A percentile compares a stretch with the other conserved stretches of the same genome.
phyloP scores from a whole-genome alignment of 1,139 yeast genomes.

The Sugiyamaella sp. region DNA sequence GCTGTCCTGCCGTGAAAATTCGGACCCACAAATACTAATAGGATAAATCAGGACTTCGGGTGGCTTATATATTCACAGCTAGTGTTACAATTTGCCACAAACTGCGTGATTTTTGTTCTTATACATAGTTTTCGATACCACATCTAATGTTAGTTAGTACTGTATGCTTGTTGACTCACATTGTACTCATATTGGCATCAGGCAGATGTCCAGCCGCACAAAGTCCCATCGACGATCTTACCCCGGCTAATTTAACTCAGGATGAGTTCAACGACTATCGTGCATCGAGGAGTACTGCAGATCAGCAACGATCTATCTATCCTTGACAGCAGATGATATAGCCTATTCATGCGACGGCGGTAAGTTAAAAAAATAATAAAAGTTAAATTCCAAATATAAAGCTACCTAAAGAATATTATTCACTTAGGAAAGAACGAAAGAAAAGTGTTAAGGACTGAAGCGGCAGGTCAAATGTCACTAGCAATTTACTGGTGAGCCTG shows the following conservation, averaged over 20 bases:
- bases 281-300: neutral
- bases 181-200: neutral
- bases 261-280: neutral
- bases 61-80: neutral
- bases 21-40: too few species aligned
- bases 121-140: too few species aligned
- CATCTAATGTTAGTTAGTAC: too few species aligned
- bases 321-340: too few species aligned
- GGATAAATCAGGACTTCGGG: neutral
- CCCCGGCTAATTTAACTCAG: neutral
- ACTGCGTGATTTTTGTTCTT: neutral
- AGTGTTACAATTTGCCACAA: neutral
- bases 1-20: too few species aligned
- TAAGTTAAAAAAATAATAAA: neutral
- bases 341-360: neutral
- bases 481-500: constrained; percentile 4
- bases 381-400: neutral
- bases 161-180: neutral
- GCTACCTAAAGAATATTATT: neutral
- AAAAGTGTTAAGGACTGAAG: neutral
- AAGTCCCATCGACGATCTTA: neutral
- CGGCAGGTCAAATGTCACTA: neutral
- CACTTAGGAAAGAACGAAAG: neutral
- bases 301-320: too few species aligned
- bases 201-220: neutral